Base-by-base conservation (phyloP, 306 rosid species). In the Chamaecrista fasciculata region DNA sequence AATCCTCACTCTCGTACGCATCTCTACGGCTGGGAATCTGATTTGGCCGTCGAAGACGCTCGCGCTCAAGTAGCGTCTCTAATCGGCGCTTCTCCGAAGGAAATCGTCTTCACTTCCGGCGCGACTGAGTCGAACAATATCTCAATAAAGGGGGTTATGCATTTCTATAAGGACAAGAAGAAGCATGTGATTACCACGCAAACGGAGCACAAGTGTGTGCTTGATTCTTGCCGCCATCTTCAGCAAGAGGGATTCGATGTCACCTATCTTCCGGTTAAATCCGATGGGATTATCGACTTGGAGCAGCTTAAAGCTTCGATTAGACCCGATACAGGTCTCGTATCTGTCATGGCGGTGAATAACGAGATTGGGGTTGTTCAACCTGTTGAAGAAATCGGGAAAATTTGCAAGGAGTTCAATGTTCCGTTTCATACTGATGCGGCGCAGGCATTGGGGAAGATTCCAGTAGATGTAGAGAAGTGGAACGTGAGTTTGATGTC, bases 401-500 rank as follows among this genome's bases (percentile, higher is more conserved):
- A 68, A 5, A 85, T 90, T 55, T 93, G 98, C 60, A 86, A 90
- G 84, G 96, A 94, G 51, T 82, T 80, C 34, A 81, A 78, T 57
- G 86, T 94, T 37, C 90, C 98, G 0, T 94, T 94, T 10, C 98
- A 94, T 19, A 86, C 96, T 0, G 98, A 94, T n/a, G 98, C 98
- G 0, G 98, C 98, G 1, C 98, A 94, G 62, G 98, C 98, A 2
- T 68, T 94, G 67, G 98, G 97, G 73, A 90, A 94, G 80, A 90
- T 90, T 74, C 96, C 90, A 0, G 18, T 94, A 14, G 90, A 90
- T 40, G 97, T 88, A 48, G 91, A 86, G 21, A 85, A 72, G 71
- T 94, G 98, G 98, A 90, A 94, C n/a, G 96, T 94, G 75, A 94
- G 98, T 62, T 79, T 90, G 82, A 88, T 90, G 96, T 94, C 96